These are phyloP conservation scores for Parathielavia appendiculata DNA, from an alignment of 495 filamentous ascomycete species.

Conservation along the genomic window DNA sequence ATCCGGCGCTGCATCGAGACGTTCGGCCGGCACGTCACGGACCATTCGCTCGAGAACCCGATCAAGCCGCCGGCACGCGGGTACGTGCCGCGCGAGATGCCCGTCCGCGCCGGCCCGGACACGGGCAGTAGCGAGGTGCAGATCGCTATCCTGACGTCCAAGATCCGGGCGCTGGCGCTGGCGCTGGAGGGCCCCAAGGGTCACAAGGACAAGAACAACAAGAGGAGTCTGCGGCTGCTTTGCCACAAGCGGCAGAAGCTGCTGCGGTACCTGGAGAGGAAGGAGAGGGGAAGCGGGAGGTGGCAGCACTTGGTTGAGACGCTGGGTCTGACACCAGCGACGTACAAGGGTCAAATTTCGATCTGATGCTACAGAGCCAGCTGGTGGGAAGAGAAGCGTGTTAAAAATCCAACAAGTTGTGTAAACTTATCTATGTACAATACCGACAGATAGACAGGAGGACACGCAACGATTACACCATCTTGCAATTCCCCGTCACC, in stretches of 20 bases:
- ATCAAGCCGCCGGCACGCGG: conserved; percentile 44
- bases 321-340: conserved; percentile 78
- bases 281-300: conserved; percentile 84
- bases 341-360: conserved; percentile 81
- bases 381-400: neutral
- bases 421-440: conserved; percentile 35
- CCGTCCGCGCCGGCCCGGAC: conserved; percentile 74
- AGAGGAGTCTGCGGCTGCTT: conserved; percentile 77
- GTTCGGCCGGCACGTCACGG: conserved; percentile 91
- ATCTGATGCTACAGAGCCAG: conserved; percentile 54
- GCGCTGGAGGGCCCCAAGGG: conserved; percentile 51
- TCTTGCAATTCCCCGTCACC: conserved; percentile 10
- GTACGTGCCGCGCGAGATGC: conserved; percentile 45
- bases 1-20: conserved; percentile 75
- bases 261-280: conserved; percentile 74
- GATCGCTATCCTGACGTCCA: conserved; percentile 91
- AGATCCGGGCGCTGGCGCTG: conserved; percentile 74
- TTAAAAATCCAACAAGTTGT: conserved; percentile 16
- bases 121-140: conserved; percentile 94
- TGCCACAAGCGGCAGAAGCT: conserved; percentile 88
- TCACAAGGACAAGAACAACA: conserved; percentile 82
- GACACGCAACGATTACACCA: conserved; percentile 5
- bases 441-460: conserved; percentile 24
- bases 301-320: conserved; percentile 79
- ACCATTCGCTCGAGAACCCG: conserved; percentile 49